Evolutionary conservation across 1,284 basidiomycete genomes (phyloP).

Genomic region (Phellinidium pouzarii): DNA sequence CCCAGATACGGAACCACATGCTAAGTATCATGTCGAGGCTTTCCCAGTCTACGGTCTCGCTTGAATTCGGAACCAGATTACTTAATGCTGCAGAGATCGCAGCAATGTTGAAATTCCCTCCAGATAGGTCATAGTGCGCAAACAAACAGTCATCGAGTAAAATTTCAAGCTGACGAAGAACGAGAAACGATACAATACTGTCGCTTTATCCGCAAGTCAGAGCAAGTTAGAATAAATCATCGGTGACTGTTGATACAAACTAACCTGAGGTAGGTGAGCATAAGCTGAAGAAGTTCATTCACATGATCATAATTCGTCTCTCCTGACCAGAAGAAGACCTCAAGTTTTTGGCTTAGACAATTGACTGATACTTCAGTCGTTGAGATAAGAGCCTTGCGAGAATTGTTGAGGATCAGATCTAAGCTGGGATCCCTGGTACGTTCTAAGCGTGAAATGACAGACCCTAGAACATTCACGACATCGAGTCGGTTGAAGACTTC

Average conservation of each 20-base stretch:
- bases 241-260: background rate
- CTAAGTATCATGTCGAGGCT: background rate
- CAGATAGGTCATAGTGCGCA: background rate
- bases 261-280: background rate
- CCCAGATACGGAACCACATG: background rate
- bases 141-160: background rate
- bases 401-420: background rate
- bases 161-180: background rate
- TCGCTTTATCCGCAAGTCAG: conserved; percentile 1
- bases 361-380: background rate
- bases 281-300: background rate
- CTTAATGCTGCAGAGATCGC: background rate
- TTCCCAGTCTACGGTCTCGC: background rate
- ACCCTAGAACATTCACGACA: background rate
- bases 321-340: background rate
- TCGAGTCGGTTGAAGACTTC: background rate
- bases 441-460: background rate
- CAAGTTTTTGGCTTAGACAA: background rate
- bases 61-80: background rate
- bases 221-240: background rate
- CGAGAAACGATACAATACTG: background rate
- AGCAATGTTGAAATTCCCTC: background rate
- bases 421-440: background rate
- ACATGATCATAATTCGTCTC: background rate
- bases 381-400: background rate